Percentiles rank a stretch among this genome's conserved stretches.
These are phyloP conservation scores for Pleurotus cornucopiae DNA, from an alignment of 768 basidiomycete genomes.

Conservation along the genomic window DNA sequence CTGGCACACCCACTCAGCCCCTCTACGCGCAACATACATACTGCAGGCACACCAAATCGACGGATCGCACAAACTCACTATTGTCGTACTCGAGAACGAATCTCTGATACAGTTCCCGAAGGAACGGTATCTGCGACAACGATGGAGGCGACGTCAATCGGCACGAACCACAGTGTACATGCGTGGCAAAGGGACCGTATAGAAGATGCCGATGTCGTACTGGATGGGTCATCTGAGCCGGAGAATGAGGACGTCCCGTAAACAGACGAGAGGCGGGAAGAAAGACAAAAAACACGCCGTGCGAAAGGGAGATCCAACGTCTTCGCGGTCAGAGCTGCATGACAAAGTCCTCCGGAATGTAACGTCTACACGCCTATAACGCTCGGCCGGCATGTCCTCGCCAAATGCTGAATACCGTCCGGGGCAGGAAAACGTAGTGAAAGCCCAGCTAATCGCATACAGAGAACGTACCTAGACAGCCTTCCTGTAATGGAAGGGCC, in stretches of 20 bases:
- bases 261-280: slow-evolving; percentile 5
- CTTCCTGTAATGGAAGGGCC: slow-evolving; percentile 6
- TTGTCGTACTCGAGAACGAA: slow-evolving; percentile 44
- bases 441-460: slow-evolving; percentile 1
- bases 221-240: not conserved
- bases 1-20: not conserved
- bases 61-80: slow-evolving; percentile 10
- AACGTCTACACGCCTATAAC: not conserved
- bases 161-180: not conserved
- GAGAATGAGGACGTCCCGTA: not conserved
- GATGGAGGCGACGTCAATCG: not conserved
- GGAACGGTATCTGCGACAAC: not conserved
- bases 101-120: slow-evolving; percentile 3
- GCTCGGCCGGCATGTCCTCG: not conserved
- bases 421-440: slow-evolving; percentile 1
- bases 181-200: not conserved
- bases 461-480: slow-evolving; percentile 3
- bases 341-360: not conserved
- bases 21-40: not conserved
- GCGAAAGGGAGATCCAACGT: not conserved
- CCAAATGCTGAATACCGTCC: not conserved
- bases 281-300: not conserved
- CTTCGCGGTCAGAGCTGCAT: slow-evolving; percentile 6
- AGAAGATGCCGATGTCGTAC: not conserved
- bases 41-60: not conserved